Evolutionary conservation across 768 basidiomycete genomes (phyloP), one percentile per base, ranked within the genome.

Genomic region (Sarcodon aspratus): DNA sequence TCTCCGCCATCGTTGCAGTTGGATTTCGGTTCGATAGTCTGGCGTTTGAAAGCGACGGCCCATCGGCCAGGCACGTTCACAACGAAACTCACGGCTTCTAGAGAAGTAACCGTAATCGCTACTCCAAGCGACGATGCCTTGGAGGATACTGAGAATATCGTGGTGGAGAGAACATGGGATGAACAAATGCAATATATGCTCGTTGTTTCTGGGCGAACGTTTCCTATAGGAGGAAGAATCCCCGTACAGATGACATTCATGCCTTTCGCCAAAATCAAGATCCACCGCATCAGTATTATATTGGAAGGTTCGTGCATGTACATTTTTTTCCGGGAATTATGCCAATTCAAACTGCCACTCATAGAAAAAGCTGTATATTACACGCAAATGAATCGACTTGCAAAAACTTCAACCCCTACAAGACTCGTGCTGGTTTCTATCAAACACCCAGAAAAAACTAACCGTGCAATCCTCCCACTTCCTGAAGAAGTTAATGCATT

Each of bases 81-180:
- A 46, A 59, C 75, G 17, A 92, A 86, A 56, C 64, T 93, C 58
- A 69, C 74, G 1, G 77, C 88, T 3, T 61, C 69, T 21, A 76
- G 82, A 38, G 85, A 92, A 45, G 85, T 96, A 10, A 69, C 71
- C 2, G 75, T 94, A 40, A 76, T 96, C 17, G 73, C 83, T 10
- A 76, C 72, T 47, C 90, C 91, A 1, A 74, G 76, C 9, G 90
- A 91, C 47, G 89, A 92, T 46, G 83, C 88, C 54, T 79, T 78
- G n/a, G 93, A 96, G 57, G 90, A 89, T 48, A 74, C 71, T 0
- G 80, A 80, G 53, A 86, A 79, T 55, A 79, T 97, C 46, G 73
- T 89, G 45, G 79, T 97, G 12, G 86, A 95, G 60, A 71, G 89
- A 15, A 79, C 85, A 56, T 99, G 94, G 95, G 94, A 97, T 50